Base-by-base conservation (phyloP, 352 stramenopile genomes). In the Plasmopara halstedii region DNA sequence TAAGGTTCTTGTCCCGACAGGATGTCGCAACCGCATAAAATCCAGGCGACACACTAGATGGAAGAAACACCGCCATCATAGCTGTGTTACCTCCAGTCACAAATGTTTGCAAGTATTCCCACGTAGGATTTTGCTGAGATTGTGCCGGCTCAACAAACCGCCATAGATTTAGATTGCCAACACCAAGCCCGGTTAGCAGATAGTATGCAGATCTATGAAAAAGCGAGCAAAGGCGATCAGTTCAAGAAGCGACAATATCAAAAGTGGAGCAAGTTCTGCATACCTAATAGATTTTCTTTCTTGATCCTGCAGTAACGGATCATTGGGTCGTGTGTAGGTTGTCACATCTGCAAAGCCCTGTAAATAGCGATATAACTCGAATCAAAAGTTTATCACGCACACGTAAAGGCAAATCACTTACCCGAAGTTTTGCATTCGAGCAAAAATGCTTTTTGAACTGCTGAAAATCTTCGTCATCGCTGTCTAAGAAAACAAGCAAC, bases 401-500 rank as follows among this genome's bases (percentile, higher is more conserved):
- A 31, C 6, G 26, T 18, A 13, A 35, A 8, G 15, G n/a, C 14
- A 7, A 14, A 18, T 35, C 6, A 51, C 61, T 55, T 59, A 91
- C 81, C 21, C 78, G 67, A 42, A 88, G 53, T 56, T 60, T 83
- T 32, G 4, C 34, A 35, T 83, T 80, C 1, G 50, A 62, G 42
- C 78, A 42, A 34, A 89, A 93, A 11, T 81, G 67, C 37, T 90
- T 90, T 17, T 87, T 73, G 26, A 88, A 69, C 47, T 91, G 74
- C 49, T 89, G 67, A 44, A 83, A 81, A 42, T 89, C 71, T 27
- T 91, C 80, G 18, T 88, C 75, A 41, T 84, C 77, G 6, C 70
- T 79, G 39, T 88, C 76, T 90, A 48, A 35, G 56, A 36, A 19
- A 29, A 22, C 7, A 38, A 25, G 9, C 11, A 7, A 17, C 31